Percentiles rank a stretch among this genome's conserved stretches.
These are phyloP conservation scores for Monascus ruber DNA, from an alignment of 2,329 filamentous ascomycete species.

Conservation along the genomic window DNA sequence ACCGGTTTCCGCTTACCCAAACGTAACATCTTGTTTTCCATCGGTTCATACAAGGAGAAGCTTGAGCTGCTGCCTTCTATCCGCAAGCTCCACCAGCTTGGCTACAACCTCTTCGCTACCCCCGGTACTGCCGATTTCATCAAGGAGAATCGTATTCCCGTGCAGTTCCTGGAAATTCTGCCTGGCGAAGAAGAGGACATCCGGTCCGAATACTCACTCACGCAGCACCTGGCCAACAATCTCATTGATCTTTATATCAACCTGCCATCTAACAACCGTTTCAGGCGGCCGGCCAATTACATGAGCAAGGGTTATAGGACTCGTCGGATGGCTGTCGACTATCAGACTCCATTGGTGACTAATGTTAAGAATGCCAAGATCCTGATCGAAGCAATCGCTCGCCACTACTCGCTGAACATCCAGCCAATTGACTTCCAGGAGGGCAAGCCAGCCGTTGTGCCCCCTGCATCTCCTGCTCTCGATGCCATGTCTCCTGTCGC, in stretches of 20 bases:
- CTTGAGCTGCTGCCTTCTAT: slow-evolving; percentile 92
- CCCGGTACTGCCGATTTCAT: slow-evolving; percentile 95
- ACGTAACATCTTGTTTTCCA: slow-evolving; percentile 88
- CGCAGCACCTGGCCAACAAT: slow-evolving; percentile 93
- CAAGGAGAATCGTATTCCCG: slow-evolving; percentile 79
- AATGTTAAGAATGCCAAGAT: slow-evolving; percentile 99
- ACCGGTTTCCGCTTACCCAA: slow-evolving; percentile 95
- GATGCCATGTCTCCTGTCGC: slow-evolving; percentile 38
- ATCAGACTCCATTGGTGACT: slow-evolving; percentile 92
- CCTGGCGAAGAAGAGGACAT: slow-evolving; percentile 67
- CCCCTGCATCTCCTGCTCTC: slow-evolving; percentile 55
- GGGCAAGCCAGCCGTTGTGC: slow-evolving; percentile 63
- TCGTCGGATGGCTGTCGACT: slow-evolving; percentile 93
- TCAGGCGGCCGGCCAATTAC: slow-evolving; percentile 91
- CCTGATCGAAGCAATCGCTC: slow-evolving; percentile 81
- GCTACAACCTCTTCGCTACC: slow-evolving; percentile 92
- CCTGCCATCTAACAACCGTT: slow-evolving; percentile 95
- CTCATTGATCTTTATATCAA: slow-evolving; percentile 99
- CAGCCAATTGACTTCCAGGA: slow-evolving; percentile 82
- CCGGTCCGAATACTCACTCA: slow-evolving; percentile 92
- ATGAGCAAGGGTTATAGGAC: slow-evolving; percentile 97
- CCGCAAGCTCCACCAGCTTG: slow-evolving; percentile 75
- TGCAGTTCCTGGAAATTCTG: slow-evolving; percentile 87
- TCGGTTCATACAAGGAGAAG: slow-evolving; percentile 97
- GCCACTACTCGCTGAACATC: slow-evolving; percentile 76